These are phyloP conservation scores for Aurantiochytrium sp. DNA, from an alignment of 108 stramenopile genomes.

Conservation along the genomic window DNA sequence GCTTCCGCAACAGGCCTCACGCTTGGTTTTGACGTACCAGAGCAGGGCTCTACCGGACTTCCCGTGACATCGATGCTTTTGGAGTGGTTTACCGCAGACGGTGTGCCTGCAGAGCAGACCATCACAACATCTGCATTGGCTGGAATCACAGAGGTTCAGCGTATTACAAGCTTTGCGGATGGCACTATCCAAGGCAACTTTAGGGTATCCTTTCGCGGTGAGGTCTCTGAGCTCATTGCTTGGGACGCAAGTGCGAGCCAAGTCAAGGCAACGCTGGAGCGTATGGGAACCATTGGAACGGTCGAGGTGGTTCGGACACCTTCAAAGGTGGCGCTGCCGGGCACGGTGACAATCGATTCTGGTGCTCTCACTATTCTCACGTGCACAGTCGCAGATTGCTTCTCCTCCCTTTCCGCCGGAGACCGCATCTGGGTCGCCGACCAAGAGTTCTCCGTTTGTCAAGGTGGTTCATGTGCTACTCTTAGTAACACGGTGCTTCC, in stretches of 20 bases:
- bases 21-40: conserved; percentile 44
- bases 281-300: conserved; percentile 55
- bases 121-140: conserved; percentile 60
- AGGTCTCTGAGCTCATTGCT: conserved; percentile 62
- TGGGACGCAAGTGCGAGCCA: conserved; percentile 61
- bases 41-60: not conserved
- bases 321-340: conserved; percentile 46
- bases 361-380: not conserved
- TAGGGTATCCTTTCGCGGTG: conserved; percentile 53
- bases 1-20: conserved; percentile 38
- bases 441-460: conserved; percentile 37
- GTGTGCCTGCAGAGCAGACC: conserved; percentile 59
- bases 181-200: conserved; percentile 64
- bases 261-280: conserved; percentile 53
- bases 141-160: conserved; percentile 57
- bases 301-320: conserved; percentile 60
- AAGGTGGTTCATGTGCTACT: not conserved
- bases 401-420: not conserved
- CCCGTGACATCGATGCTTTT: not conserved
- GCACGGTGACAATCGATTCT: not conserved
- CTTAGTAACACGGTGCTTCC: conserved; percentile 28
- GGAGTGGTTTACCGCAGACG: conserved; percentile 47
- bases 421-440: conserved; percentile 39
- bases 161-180: conserved; percentile 50
- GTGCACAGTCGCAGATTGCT: not conserved